Percentiles rank a stretch among this genome's conserved stretches.
Conservation (phyloP, 1,284 basidiomycete species). For the Puccinia polysora region DNA sequence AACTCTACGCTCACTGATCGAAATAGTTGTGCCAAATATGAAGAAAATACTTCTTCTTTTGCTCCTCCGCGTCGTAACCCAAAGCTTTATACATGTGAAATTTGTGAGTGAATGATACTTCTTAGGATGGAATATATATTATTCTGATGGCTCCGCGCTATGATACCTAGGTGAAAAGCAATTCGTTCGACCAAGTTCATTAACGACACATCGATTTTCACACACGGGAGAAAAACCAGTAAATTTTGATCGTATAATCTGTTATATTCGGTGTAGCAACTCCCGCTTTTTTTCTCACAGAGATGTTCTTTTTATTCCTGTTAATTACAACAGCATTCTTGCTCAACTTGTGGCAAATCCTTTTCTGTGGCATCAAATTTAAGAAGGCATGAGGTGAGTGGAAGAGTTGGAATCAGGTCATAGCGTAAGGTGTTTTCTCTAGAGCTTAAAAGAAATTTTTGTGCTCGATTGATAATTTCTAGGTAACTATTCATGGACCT, state of each 20-base stretch:
- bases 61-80: constrained; percentile 14
- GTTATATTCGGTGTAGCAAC: background rate
- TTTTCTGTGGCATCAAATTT: constrained; percentile 39
- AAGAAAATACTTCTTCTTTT: background rate
- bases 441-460: background rate
- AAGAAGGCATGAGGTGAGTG: constrained; percentile 30
- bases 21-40: background rate
- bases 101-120: constrained; percentile 15
- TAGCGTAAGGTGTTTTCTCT: too few species aligned
- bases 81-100: constrained; percentile 19
- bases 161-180: constrained; percentile 17
- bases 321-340: constrained; percentile 9
- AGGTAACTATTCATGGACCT: constrained; percentile 27
- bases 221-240: constrained; percentile 39
- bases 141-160: background rate
- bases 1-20: background rate
- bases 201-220: constrained; percentile 32
- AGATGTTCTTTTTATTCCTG: background rate
- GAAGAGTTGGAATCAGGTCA: background rate
- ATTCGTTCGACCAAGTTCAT: constrained; percentile 27
- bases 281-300: too few species aligned
- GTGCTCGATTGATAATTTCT: background rate
- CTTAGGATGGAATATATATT: background rate
- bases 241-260: background rate
- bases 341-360: constrained; percentile 23